Evolutionary conservation across 768 basidiomycete genomes (phyloP), one percentile per base, ranked within the genome.

Genomic region (Suillus alpinus): DNA sequence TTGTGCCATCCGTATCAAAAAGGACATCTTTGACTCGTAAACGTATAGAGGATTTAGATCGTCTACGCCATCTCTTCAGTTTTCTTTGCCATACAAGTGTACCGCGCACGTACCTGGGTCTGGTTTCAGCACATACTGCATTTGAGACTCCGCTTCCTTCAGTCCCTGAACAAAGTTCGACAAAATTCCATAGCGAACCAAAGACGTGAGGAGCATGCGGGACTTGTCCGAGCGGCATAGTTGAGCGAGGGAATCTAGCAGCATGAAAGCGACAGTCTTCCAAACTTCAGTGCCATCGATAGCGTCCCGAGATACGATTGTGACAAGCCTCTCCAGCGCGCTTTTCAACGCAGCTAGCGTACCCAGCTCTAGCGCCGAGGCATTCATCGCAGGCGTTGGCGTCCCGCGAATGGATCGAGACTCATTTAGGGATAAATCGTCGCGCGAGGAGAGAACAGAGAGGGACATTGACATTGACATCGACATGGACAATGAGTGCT

Each of bases 231-330:
- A 73, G 31, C 83, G 83, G 41, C 86, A 91, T 0, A 95, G 76
- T 47, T 89, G 83, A 18, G 90, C 82, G 8, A 95, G 80, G 0
- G 91, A 87, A 66, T 95, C 93, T 46, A 98, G 79, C 3, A 94
- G 78, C 80, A 95, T 90, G 70, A 95, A 98, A 9, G 95, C 92
- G 16, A 98, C 86, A 3, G 95, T 95, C 75, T 93, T 93, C 96
- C 96, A 98, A 2, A 98, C 92, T 73, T 98, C 95, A 18, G 92
- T 87, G 7, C 95, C 95, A 64, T 97, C 95, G 58, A 93, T 91
- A 1, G 94, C 95, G 69, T 98, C 96, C n/a, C 93, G 82, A 23
- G 92, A 86, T 41, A 96, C 79, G 40, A 86, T 80, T 0, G 85
- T 75, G 0, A 94, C 80, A 20, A 98, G 75, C 6, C 89, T 81